phyloP scores from a whole-genome alignment of 805 yeast genomes.

The Tetrapisispora arboricola region DNA sequence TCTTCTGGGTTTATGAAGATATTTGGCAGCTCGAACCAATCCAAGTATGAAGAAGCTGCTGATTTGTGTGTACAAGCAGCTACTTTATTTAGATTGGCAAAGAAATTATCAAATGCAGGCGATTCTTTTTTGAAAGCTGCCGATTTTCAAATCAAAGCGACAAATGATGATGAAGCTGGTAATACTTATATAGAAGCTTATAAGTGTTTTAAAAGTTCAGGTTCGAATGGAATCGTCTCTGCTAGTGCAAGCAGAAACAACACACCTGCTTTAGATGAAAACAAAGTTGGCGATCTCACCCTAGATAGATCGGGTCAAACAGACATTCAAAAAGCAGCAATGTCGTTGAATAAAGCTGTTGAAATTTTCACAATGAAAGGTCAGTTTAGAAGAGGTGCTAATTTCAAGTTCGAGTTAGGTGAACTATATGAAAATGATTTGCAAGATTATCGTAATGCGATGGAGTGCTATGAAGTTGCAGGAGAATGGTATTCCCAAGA shows the following conservation, averaged over 20 bases:
- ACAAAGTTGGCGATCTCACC: slow-evolving; percentile 33
- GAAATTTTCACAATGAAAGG: slow-evolving; percentile 81
- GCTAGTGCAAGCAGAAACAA: background rate
- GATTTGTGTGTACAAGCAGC: slow-evolving; percentile 90
- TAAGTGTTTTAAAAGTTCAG: slow-evolving; percentile 65
- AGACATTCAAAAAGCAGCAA: slow-evolving; percentile 32
- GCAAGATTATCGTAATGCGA: slow-evolving; percentile 57
- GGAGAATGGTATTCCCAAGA: slow-evolving; percentile 95
- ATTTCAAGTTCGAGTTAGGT: slow-evolving; percentile 84
- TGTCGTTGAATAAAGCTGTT: slow-evolving; percentile 66
- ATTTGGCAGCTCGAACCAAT: slow-evolving; percentile 52
- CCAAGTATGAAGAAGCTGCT: slow-evolving; percentile 81
- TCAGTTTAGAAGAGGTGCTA: slow-evolving; percentile 93
- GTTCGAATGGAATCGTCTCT: slow-evolving; percentile 38
- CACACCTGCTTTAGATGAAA: slow-evolving; percentile 16
- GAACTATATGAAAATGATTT: slow-evolving; percentile 72
- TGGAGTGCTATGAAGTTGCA: slow-evolving; percentile 75
- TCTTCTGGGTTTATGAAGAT: slow-evolving; percentile 61
- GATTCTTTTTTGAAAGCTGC: slow-evolving; percentile 80
- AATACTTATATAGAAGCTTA: slow-evolving; percentile 83
- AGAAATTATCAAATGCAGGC: slow-evolving; percentile 69
- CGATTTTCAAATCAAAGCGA: slow-evolving; percentile 60
- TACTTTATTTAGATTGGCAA: slow-evolving; percentile 70
- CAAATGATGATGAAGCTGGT: slow-evolving; percentile 82
- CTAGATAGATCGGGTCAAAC: background rate